phyloP scores from a whole-genome alignment of 2,329 filamentous ascomycete genomes.

The Colletotrichum godetiae region DNA sequence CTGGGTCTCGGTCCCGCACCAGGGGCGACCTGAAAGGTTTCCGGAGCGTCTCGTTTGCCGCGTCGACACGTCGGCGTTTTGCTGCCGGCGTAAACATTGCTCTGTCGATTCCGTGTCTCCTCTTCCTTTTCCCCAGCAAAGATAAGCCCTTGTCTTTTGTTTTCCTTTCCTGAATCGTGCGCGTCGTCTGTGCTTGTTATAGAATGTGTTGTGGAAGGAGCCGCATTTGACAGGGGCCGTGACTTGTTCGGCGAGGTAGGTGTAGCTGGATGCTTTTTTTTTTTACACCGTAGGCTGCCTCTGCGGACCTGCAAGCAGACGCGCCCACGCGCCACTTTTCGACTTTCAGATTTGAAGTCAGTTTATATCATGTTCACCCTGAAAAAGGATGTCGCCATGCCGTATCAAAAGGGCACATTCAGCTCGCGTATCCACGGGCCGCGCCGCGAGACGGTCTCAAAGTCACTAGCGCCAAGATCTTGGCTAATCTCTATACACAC shows the following conservation, averaged over 20 bases:
- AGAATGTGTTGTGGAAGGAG: background rate
- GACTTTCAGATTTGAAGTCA: background rate
- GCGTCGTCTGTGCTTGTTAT: background rate
- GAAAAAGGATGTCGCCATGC: background rate
- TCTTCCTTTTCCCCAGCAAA: no score
- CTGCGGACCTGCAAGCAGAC: background rate
- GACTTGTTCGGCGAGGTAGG: background rate
- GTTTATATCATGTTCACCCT: background rate
- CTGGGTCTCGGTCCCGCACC: slow-evolving; percentile 10
- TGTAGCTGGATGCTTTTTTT: background rate
- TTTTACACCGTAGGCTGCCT: background rate
- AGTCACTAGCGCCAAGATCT: slow-evolving; percentile 8
- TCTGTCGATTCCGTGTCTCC: no score
- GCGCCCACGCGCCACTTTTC: background rate
- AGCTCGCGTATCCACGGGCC: background rate
- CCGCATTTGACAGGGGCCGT: background rate
- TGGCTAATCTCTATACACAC: slow-evolving; percentile 11
- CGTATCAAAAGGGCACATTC: background rate
- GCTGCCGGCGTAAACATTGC: slow-evolving; percentile 31
- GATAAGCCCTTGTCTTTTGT: no score
- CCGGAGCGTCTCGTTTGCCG: slow-evolving; percentile 34
- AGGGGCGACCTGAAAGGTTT: slow-evolving; percentile 36
- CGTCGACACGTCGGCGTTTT: slow-evolving; percentile 34
- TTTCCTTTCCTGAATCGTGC: no score
- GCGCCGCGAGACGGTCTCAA: background rate